Evolutionary conservation across 1,284 basidiomycete species (phyloP), one percentile per base, ranked within the genome.

Genomic region (Phellinidium pouzarii): DNA sequence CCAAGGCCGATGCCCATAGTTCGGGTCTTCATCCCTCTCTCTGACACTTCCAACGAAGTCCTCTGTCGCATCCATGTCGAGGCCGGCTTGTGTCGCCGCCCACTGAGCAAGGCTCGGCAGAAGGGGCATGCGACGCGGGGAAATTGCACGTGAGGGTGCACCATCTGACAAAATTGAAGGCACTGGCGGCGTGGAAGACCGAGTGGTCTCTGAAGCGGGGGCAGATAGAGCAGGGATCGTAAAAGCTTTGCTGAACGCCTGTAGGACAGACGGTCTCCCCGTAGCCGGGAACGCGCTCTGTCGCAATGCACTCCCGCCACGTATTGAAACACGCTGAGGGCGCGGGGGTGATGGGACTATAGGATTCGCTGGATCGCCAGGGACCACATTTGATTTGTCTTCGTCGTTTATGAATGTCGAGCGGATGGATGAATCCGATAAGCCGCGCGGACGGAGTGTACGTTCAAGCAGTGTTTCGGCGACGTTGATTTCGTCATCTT

Each of bases 371-470:
- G 42, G 11, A 17, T 45, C 56, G 4, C 14, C 47, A 38, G 57
- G 34, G n/a, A 38, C 34, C 9, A 52, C 44, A 42, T 60, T 56
- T 3, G 61, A 54, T 17, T 70, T 72, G 20, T 68, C 72, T 8
- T 66, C 73, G 44, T 84, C 82, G 47, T 66, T 73, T 48, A 82
- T 69, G 66, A 87, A 94, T 0, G 88, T 88, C 1, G 90, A 87
- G 56, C 84, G 87, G 56, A 96, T 92, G 1, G 90, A 93, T 4
- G 91, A 93, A 65, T 96, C 94, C 1, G 87, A 91, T 37, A 95
- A 68, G 1, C 91, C 91, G 49, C 93, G 77, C 14, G 86, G 78
- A 19, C 82, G 79, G 4, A 94, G 71, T 3, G 80, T 82, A 23
- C 84, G 79, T 53, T 87, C 76, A n/a, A 84, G 68, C 11, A 83